Conservation (phyloP, 108 stramenopile species). For the Hondaea fermentalgiana region DNA sequence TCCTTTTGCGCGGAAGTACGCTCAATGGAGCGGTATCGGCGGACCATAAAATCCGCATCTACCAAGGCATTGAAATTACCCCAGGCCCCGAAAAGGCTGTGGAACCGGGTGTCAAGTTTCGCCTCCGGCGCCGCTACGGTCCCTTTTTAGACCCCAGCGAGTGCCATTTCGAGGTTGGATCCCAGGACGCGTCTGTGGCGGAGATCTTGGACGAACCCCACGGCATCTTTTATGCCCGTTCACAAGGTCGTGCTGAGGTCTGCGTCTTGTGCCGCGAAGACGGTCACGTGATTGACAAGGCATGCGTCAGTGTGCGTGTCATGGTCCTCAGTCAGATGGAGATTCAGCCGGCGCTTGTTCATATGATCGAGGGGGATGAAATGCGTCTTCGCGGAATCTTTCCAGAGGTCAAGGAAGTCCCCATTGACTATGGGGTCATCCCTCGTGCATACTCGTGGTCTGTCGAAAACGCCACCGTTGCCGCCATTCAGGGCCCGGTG, state of each 20-base stretch:
- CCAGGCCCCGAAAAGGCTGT: not conserved
- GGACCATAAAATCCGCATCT: not conserved
- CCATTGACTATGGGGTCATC: not conserved
- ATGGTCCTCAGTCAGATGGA: not conserved
- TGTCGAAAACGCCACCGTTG: not conserved
- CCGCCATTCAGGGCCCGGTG: not conserved
- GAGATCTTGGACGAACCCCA: not conserved
- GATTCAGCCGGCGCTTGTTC: not conserved
- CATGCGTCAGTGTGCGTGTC: not conserved
- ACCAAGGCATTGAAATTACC: not conserved
- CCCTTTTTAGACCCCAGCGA: not conserved
- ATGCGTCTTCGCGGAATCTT: not conserved
- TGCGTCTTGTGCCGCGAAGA: not conserved
- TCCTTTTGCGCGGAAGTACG: not conserved
- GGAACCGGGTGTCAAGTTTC: not conserved
- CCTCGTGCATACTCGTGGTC: not conserved
- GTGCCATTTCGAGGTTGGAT: not conserved
- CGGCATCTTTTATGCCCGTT: not conserved
- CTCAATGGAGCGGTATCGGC: not conserved
- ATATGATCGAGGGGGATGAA: not conserved
- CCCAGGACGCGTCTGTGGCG: not conserved
- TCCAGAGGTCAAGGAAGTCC: not conserved
- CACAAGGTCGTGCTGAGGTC: not conserved
- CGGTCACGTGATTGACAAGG: not conserved
- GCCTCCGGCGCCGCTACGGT: not conserved